Evolutionary conservation across 2,329 filamentous ascomycete species (phyloP), one percentile per base, ranked within the genome.

Genomic region (Aureobasidium pullulans): DNA sequence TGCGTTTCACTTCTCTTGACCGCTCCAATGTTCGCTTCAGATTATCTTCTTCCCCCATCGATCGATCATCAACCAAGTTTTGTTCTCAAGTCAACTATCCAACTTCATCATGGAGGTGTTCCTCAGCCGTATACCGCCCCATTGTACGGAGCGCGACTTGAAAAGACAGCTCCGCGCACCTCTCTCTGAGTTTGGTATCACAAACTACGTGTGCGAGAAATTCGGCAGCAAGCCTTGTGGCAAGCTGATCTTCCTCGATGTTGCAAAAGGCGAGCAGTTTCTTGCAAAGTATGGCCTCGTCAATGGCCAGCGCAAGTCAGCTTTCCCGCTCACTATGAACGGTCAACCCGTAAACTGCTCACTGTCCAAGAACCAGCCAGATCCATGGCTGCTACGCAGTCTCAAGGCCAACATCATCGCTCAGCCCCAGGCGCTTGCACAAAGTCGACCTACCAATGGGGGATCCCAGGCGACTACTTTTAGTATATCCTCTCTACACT

Each of bases 161-260:
- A 67, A 69, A 15, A 64, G 71, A 0, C 75, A 72, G 48, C 71
- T 82, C 13, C 66, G 68, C 16, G 67, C 70, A 0, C 66, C 69
- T 13, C 67, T 83, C 6, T 61, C 57, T 37, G 60, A 66, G 1
- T 72, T 78, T 7, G 68, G 68, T 1, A 76, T 81, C 59, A 54
- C 69, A 4, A 66, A 70, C 32, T 81, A 73, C 62, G 69, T 78
- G 47, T 75, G 75, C 47, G 70, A 76, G 34, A 81, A 81, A 62
- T 66, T 71, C 4, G 66, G 62, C 13, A 68, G 66, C 36, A 78
- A 75, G 59, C 61, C 63, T 5, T 73, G 71, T 62, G 81, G 76
- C 0, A 72, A 69, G 11, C 62, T 83, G 42, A 81, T 79, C 0
- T 73, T 83, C 23, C 71, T 77, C 1, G 69, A 74, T 57, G 23